A percentile compares a stretch with the other conserved stretches of the same genome.
These are phyloP conservation scores for Fagopyrum homotropicum DNA, from an alignment of 148 eudicot species.

Conservation along the genomic window DNA sequence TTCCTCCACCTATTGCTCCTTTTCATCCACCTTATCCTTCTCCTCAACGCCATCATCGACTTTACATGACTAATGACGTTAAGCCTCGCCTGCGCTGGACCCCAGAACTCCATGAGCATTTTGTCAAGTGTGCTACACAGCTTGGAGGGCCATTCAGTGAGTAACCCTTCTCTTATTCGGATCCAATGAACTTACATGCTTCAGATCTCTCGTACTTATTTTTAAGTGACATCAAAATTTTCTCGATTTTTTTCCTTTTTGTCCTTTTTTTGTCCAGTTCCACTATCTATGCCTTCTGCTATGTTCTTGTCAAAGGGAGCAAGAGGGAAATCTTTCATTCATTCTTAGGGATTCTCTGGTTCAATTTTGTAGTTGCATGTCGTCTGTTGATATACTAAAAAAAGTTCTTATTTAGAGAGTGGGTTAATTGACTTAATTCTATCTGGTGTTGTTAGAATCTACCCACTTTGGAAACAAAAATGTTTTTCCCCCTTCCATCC, in stretches of 20 bases:
- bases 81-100: conserved; percentile 12
- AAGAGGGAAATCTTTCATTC: neutral
- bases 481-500: neutral
- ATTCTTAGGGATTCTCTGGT: neutral
- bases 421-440: neutral
- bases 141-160: conserved; percentile 5
- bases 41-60: neutral
- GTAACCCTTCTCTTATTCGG: neutral
- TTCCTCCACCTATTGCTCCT: neutral
- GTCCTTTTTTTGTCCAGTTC: neutral
- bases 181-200: neutral
- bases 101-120: conserved; percentile 6
- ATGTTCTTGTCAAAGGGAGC: neutral
- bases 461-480: neutral
- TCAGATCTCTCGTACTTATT: neutral
- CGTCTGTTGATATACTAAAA: neutral
- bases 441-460: neutral
- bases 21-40: neutral
- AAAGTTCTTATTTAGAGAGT: neutral
- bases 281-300: neutral
- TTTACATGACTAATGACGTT: neutral
- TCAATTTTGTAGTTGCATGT: neutral
- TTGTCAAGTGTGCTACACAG: neutral
- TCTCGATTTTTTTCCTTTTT: neutral
- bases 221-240: neutral